Conservation (phyloP, 225 moss, liverwort and hornwort genomes). For the Bryum argenteum region DNA sequence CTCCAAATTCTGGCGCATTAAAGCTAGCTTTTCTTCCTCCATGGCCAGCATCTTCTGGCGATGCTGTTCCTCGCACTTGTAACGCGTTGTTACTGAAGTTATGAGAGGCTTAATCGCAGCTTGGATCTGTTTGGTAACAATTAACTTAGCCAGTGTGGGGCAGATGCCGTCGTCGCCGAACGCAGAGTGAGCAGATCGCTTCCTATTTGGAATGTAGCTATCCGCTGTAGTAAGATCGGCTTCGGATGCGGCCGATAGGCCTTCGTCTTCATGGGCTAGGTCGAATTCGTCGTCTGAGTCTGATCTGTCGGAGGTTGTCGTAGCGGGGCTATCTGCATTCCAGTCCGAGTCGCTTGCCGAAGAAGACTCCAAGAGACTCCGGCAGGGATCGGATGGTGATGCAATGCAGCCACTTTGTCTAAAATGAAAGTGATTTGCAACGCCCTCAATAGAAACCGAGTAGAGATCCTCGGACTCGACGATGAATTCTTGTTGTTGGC, state of each 20-base stretch:
- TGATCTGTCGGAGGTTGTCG: not conserved
- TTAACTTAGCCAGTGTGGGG: no score
- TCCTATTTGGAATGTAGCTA: no score
- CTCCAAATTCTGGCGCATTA: not conserved
- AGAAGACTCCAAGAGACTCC: constrained; percentile 36
- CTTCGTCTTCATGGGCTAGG: not conserved
- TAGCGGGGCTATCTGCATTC: no score
- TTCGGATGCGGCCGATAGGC: not conserved
- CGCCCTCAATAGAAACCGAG: no score
- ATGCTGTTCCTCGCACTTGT: constrained; percentile 12
- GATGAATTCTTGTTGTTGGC: no score
- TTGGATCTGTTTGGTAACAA: constrained; percentile 19
- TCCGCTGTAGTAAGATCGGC: no score
- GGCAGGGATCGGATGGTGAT: constrained; percentile 46
- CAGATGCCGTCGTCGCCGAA: not conserved
- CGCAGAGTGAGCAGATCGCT: not conserved
- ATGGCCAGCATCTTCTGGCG: constrained; percentile 11
- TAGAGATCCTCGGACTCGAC: no score
- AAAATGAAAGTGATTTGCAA: not conserved
- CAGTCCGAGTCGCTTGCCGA: constrained; percentile 46
- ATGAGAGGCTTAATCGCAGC: constrained; percentile 14
- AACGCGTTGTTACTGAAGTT: not conserved
- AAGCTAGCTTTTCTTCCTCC: not conserved
- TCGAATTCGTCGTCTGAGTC: not conserved
- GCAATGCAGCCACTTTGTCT: constrained; percentile 48